Evolutionary conservation across 1,284 basidiomycete genomes (phyloP).

Genomic region (Phellinidium pouzarii): DNA sequence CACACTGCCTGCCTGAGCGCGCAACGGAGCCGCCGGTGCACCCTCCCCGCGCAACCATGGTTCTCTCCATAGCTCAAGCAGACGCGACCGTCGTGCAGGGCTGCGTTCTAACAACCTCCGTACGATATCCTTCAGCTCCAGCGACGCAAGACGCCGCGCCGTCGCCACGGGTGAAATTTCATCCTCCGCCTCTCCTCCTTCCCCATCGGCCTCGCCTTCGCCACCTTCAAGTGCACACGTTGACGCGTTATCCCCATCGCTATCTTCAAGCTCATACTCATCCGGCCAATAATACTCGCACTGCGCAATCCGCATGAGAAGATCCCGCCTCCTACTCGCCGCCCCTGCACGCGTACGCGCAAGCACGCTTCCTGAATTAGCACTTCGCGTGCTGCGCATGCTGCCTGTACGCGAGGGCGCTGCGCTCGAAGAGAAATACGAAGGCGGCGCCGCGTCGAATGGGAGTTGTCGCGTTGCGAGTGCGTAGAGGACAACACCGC

Average conservation of each 20-base stretch:
- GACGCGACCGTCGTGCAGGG: slow-evolving; percentile 50
- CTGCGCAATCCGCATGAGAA: slow-evolving; percentile 73
- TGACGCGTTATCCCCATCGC: slow-evolving; percentile 7
- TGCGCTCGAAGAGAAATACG: slow-evolving; percentile 11
- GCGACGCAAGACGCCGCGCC: slow-evolving; percentile 35
- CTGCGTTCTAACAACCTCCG: slow-evolving; percentile 61
- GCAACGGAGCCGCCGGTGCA: slow-evolving; percentile 10
- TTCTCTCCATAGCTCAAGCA: slow-evolving; percentile 61
- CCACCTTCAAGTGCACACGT: slow-evolving; percentile 22
- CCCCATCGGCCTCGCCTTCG: slow-evolving; percentile 27
- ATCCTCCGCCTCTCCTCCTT: slow-evolving; percentile 14
- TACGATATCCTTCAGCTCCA: slow-evolving; percentile 50
- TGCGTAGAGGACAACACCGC: slow-evolving; percentile 79
- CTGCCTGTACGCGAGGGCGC: slow-evolving; percentile 19
- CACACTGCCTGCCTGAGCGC: neutral
- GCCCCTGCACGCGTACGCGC: slow-evolving; percentile 5
- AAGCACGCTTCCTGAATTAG: slow-evolving; percentile 2
- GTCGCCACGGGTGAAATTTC: slow-evolving; percentile 20
- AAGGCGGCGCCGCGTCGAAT: slow-evolving; percentile 41
- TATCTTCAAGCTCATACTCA: slow-evolving; percentile 12
- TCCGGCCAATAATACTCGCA: slow-evolving; percentile 70
- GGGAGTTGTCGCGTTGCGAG: slow-evolving; percentile 59
- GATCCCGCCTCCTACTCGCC: slow-evolving; percentile 35
- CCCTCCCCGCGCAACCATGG: slow-evolving; percentile 47
- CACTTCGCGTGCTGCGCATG: slow-evolving; percentile 16